Evolutionary conservation across 306 rosid species (phyloP), one percentile per base, ranked within the genome.

Genomic region (Adenanthera pavonina): DNA sequence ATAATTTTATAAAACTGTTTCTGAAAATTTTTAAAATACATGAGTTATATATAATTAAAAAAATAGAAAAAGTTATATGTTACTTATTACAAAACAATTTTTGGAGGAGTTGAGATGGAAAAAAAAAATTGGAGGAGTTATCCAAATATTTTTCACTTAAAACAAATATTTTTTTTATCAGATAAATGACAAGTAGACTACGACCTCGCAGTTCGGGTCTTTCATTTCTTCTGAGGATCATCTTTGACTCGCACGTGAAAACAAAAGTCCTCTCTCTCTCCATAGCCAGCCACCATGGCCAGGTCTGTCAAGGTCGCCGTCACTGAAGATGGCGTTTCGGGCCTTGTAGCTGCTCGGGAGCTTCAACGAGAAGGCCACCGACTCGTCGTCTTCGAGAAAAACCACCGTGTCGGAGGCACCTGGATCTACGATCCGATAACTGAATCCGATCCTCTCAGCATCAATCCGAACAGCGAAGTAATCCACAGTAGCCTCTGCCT

Each of bases 381-480:
- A 2, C 77, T 75, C 16, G 47, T 69, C 40, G 25, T 82, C 4
- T 82, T 82, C 77, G 85, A 82, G 77, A 82, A 69, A 25, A 20
- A 30, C 72, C 16, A 76, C 54, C 46, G 41, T 4, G n/a, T 82
- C 36, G 85, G 81, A 14, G 85, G 85, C 3, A 59, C 25, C 0
- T 76, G 81, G 85, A 0, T 4, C 0, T 82, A 75, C 65, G 48
- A 76, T 33, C 81, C 77, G 36, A 2, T 25, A 40, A 69, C 44
- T 3, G 85, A 82, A 0, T 82, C 85, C 54, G 85, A 82, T 25
- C 85, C 81, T 3, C 13, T 75, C 0, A 17, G 85, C 0, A 0
- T 13, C 36, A 77, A 82, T 35, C 77, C 72, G 77, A 76, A 16
- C 56, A 65, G 85, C 2, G 66, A 76, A 4, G 35, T n/a, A 7